Evolutionary conservation across 192 early-diverging fungal species (phyloP).

Genomic region (Backusella mclennaniae): DNA sequence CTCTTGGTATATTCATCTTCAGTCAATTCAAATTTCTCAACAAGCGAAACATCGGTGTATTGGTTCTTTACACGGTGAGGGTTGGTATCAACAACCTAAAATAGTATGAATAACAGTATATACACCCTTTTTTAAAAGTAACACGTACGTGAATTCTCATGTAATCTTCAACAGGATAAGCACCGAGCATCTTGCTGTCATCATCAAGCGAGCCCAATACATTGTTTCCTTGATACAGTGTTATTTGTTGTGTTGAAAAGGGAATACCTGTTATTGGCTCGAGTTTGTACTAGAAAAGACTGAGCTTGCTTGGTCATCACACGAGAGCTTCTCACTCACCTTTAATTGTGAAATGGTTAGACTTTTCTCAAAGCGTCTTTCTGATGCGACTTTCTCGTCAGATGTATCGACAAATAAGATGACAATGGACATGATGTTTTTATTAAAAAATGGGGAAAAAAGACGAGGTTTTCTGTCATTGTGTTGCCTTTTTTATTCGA

Average conservation of each 20-base stretch:
- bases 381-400: slow-evolving; percentile 70
- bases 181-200: slow-evolving; percentile 74
- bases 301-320: not conserved
- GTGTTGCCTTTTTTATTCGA: not conserved
- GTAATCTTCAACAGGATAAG: slow-evolving; percentile 82
- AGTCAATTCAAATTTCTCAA: slow-evolving; percentile 90
- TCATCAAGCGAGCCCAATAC: slow-evolving; percentile 55
- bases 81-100: slow-evolving; percentile 68
- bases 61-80: slow-evolving; percentile 64
- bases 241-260: slow-evolving; percentile 59
- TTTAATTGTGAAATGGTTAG: slow-evolving; percentile 69
- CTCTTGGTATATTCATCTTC: slow-evolving; percentile 88
- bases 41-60: slow-evolving; percentile 84
- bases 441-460: not conserved
- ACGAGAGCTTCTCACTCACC: slow-evolving; percentile 39
- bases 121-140: not conserved
- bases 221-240: slow-evolving; percentile 55
- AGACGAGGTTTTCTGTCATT: not conserved
- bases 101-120: not conserved
- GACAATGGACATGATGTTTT: slow-evolving; percentile 68
- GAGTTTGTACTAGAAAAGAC: slow-evolving; percentile 62
- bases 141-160: slow-evolving; percentile 67
- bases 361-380: slow-evolving; percentile 83
- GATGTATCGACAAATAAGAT: slow-evolving; percentile 82
- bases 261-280: slow-evolving; percentile 93